Evolutionary conservation across 139 green algal genomes (phyloP), one percentile per base, ranked within the genome.

Genomic region (Chlorella sorokiniana): DNA sequence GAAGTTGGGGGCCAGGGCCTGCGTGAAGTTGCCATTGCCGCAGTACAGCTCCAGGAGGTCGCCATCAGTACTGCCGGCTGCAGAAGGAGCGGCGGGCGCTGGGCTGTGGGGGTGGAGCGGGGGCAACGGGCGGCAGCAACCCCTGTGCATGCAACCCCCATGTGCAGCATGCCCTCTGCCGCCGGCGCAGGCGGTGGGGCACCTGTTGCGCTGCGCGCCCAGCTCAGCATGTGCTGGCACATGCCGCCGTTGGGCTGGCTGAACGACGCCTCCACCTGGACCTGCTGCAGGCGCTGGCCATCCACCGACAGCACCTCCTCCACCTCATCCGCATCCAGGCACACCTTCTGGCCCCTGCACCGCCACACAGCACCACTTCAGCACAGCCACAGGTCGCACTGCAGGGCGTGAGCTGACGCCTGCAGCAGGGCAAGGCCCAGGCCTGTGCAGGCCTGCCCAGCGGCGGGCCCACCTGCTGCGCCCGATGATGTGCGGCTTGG

Each of bases 21-120:
- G 85, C 0, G 94, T 97, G 91, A 98, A 98, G 88, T 98, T 98
- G 56, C 94, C 93, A 85, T 98, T 98, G 64, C 96, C 96, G 77
- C 95, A 98, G 91, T 98, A 99, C 41, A 99, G 86, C 87, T 97
- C 94, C 40, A 96, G 79, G 61, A 96, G 77, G 76, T 96, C 92
- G 35, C 69, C 68, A 0, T 64, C 52, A 1, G 11, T 33, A 61
- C 67, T 79, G 48, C 75, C 81, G 14, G 18, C 20, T 31, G 90
- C 87, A 48, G 44, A 52, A 2, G 11, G 16, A 20, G 63, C 37
- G 64, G 8, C 64, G 64, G 52, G 52, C 5, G 9, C 27, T 4
- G 25, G 52, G 5, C 52, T 4, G 52, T 20, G 27, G 5, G 8
- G 16, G 63, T 14, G 35, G 33, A 62, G n/a, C n/a, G n/a, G n/a